These are phyloP conservation scores for Camelina neglecta DNA, from an alignment of 345 rosid species.

Conservation along the genomic window DNA sequence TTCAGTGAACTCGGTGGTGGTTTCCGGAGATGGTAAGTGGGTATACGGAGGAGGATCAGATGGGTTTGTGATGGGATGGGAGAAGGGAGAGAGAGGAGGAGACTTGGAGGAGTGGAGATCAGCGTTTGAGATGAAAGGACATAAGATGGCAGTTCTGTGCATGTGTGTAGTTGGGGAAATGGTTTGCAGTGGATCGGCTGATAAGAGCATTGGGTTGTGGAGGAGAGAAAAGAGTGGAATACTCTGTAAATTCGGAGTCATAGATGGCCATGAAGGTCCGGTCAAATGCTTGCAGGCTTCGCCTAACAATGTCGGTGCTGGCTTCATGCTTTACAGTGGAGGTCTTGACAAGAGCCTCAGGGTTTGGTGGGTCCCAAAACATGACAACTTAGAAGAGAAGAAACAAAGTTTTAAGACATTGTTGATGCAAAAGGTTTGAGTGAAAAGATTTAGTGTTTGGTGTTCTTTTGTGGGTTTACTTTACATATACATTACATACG, in stretches of 20 bases:
- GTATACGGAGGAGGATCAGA: slow-evolving; percentile 91
- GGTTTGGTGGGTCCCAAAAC: slow-evolving; percentile 90
- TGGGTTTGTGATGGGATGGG: slow-evolving; percentile 90
- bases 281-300: slow-evolving; percentile 92
- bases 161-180: slow-evolving; percentile 67
- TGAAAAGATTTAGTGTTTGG: slow-evolving; percentile 13
- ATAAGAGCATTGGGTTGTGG: slow-evolving; percentile 89
- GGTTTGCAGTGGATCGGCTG: slow-evolving; percentile 86
- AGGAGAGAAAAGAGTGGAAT: slow-evolving; percentile 57
- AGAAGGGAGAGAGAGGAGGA: slow-evolving; percentile 45
- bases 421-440: slow-evolving; percentile 35
- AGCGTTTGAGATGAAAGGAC: slow-evolving; percentile 71
- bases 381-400: slow-evolving; percentile 30
- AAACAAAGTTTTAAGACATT: slow-evolving; percentile 33
- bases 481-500: slow-evolving; percentile 28
- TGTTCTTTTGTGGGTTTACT: slow-evolving; percentile 13
- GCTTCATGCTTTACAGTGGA: slow-evolving; percentile 92
- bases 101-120: slow-evolving; percentile 57
- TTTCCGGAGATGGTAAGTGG: slow-evolving; percentile 70
- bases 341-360: slow-evolving; percentile 87
- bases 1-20: slow-evolving; percentile 70
- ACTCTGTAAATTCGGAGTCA: slow-evolving; percentile 58
- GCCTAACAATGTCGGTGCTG: slow-evolving; percentile 54
- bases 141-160: slow-evolving; percentile 76
- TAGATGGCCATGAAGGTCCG: slow-evolving; percentile 85